Percentiles rank a stretch among this genome's conserved stretches.
Evolutionary conservation across 495 filamentous ascomycete species (phyloP).

Genomic region (Aspergillus taichungensis): DNA sequence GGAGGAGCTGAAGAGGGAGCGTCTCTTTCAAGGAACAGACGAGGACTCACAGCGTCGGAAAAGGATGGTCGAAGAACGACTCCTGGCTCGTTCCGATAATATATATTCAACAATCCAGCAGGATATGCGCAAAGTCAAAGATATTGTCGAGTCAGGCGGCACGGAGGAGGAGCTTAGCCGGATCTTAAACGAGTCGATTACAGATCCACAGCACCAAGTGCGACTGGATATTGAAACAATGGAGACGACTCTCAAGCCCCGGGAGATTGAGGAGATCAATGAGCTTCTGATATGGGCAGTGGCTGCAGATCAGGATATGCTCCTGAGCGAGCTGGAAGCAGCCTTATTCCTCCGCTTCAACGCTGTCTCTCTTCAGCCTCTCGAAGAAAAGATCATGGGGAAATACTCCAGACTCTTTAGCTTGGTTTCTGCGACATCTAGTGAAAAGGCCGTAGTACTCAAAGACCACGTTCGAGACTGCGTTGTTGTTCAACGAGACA

Average conservation of each 20-base stretch:
- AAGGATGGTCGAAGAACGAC: slow-evolving; percentile 1
- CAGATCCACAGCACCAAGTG: slow-evolving; percentile 6
- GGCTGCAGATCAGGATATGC: slow-evolving; percentile 6
- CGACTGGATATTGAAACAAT: slow-evolving; percentile 11
- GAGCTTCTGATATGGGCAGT: slow-evolving; percentile 19
- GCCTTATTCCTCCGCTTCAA: slow-evolving; percentile 12
- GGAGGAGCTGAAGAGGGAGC: slow-evolving; percentile 2
- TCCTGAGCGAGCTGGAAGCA: slow-evolving; percentile 7
- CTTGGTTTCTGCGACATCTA: background rate
- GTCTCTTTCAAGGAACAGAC: slow-evolving; percentile 6
- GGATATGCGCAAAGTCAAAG: slow-evolving; percentile 13
- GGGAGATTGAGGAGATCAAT: slow-evolving; percentile 19
- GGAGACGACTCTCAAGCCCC: slow-evolving; percentile 10
- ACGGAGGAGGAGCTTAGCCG: slow-evolving; percentile 15
- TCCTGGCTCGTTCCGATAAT: slow-evolving; percentile 5
- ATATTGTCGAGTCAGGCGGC: slow-evolving; percentile 11
- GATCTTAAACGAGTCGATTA: slow-evolving; percentile 10
- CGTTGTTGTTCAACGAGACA: slow-evolving; percentile 9
- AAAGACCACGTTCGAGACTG: slow-evolving; percentile 7
- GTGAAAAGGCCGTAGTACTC: background rate
- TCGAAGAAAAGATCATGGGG: slow-evolving; percentile 11
- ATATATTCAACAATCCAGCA: slow-evolving; percentile 3
- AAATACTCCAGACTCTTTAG: slow-evolving; percentile 18
- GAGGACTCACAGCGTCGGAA: slow-evolving; percentile 3
- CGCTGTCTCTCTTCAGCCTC: slow-evolving; percentile 10